Evolutionary conservation across 257 asterid genomes (phyloP), one percentile per base, ranked within the genome.

Genomic region (Salvia splendens): DNA sequence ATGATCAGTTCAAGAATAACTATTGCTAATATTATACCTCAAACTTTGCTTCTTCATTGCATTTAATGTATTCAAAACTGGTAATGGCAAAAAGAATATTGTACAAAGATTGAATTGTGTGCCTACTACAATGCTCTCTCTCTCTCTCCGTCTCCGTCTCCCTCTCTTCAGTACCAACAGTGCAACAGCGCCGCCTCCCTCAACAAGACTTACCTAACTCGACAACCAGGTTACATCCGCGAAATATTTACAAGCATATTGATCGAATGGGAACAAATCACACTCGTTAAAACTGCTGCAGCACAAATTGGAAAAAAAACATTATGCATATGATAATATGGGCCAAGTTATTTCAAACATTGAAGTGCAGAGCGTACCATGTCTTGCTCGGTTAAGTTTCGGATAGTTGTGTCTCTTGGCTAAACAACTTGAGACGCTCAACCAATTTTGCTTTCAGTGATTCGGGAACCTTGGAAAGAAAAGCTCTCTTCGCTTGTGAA

Each of bases 391-490:
- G 63, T 79, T 77, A 79, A 48, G 77, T 72, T 55, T 78, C 78
- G 68, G 82, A 69, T 64, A 77, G 65, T 59, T 71, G 71, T 77
- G 81, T 82, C 82, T 79, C 84, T 68, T 80, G 82, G 82, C 82
- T 73, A 77, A 91, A 85, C 64, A 73, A 67, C 64, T 74, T 69
- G 75, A 88, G 80, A 8, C 74, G 83, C 68, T 82, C 85, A 35
- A 88, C 66, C 65, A 88, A 79, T 63, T 65, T 82, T 64, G 84
- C 82, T 79, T 87, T 91, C 78, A 91, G 80, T 30, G 91, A 76
- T 68, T 86, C 86, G 0, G 97, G 97, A 69, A 88, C 71, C 80
- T 84, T 83, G 6, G 93, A 71, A 65, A 74, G 74, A 33, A 86
- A 88, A 73, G 49, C 72, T 67, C 68, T 54, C 81, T 81, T 87